phyloP scores from a whole-genome alignment of 192 early-diverging fungal species.

The Umbelopsis sp. region DNA sequence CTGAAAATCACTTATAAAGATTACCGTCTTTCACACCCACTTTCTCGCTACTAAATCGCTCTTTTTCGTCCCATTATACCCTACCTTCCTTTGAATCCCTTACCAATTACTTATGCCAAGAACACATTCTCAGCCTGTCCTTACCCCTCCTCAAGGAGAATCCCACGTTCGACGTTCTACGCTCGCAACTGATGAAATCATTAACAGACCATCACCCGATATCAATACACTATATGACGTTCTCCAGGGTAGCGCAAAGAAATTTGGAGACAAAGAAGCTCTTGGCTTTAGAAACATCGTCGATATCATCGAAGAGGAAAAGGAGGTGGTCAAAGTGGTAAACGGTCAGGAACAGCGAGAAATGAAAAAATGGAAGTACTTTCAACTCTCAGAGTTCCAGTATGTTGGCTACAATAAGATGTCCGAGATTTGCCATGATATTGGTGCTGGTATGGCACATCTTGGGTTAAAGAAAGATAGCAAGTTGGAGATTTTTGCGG shows the following conservation, averaged over 20 bases:
- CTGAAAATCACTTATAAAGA: neutral
- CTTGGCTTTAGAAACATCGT: conserved; percentile 75
- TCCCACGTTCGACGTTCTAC: conserved; percentile 49
- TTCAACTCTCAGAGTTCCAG: conserved; percentile 75
- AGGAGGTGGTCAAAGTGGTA: conserved; percentile 64
- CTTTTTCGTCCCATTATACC: neutral
- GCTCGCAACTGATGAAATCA: conserved; percentile 47
- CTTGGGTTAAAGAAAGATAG: conserved; percentile 55
- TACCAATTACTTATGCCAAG: neutral
- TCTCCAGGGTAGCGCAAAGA: conserved; percentile 56
- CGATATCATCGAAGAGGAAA: conserved; percentile 72
- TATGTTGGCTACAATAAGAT: conserved; percentile 84
- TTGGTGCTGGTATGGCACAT: conserved; percentile 75
- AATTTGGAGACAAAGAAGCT: conserved; percentile 59
- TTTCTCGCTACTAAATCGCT: neutral
- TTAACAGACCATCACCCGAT: conserved; percentile 43
- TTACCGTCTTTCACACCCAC: neutral
- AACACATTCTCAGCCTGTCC: conserved; percentile 10
- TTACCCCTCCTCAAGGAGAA: conserved; percentile 20
- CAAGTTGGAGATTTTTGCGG: conserved; percentile 69
- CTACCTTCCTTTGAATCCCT: conserved; percentile 1
- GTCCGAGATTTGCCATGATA: conserved; percentile 47
- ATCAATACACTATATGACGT: conserved; percentile 77
- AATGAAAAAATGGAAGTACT: conserved; percentile 84
- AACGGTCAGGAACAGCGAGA: conserved; percentile 61